Conservation (phyloP, 306 rosid genomes). For the Lotus japonicus region DNA sequence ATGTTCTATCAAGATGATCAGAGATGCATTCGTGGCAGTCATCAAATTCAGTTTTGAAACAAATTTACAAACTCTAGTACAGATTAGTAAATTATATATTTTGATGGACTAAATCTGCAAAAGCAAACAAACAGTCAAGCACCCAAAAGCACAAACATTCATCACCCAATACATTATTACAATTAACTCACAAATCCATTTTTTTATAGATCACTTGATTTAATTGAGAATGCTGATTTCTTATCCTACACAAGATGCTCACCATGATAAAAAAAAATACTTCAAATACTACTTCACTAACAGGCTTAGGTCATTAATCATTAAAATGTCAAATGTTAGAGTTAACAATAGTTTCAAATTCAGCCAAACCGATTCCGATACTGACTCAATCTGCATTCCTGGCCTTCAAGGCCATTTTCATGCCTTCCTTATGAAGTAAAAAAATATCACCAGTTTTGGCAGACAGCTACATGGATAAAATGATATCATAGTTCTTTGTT, state of each 20-base stretch:
- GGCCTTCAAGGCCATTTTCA: neutral
- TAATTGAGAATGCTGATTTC: too few species aligned
- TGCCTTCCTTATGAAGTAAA: too few species aligned
- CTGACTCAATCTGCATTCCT: neutral
- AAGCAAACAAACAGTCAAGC: neutral
- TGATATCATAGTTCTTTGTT: neutral
- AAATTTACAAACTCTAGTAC: neutral
- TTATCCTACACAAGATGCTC: too few species aligned
- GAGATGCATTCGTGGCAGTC: neutral
- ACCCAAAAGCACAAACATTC: neutral
- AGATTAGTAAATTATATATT: neutral
- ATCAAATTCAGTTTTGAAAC: neutral
- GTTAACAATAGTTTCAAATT: neutral
- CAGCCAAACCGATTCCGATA: neutral
- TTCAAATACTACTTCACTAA: too few species aligned
- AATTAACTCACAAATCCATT: neutral
- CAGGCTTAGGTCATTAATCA: too few species aligned
- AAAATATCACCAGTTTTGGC: too few species aligned
- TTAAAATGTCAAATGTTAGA: neutral
- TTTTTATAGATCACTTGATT: neutral
- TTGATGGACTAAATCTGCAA: neutral
- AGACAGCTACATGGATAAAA: too few species aligned
- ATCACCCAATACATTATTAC: neutral
- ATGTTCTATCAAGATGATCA: neutral
- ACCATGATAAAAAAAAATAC: too few species aligned